phyloP scores from a whole-genome alignment of 2,329 filamentous ascomycete genomes.

The Aspergillus ustus region DNA sequence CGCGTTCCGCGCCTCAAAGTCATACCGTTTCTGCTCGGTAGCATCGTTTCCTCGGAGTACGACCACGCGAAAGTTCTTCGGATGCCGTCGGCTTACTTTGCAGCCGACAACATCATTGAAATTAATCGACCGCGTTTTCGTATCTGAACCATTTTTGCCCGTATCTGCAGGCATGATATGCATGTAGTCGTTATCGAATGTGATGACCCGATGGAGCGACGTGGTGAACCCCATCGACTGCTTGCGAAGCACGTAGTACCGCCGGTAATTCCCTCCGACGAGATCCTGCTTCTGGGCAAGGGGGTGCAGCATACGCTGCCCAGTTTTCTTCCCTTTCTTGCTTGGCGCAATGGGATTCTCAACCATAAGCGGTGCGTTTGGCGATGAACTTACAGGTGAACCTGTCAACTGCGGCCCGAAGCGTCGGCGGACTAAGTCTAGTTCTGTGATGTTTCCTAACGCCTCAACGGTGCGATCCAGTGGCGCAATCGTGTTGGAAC shows the following conservation, averaged over 20 bases:
- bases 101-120: constrained; percentile 68
- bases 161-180: constrained; percentile 64
- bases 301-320: constrained; percentile 49
- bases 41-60: constrained; percentile 66
- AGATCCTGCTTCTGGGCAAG: constrained; percentile 54
- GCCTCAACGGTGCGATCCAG: constrained; percentile 69
- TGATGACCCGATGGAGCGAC: constrained; percentile 63
- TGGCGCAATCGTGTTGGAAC: constrained; percentile 66
- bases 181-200: constrained; percentile 69
- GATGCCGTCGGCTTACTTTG: constrained; percentile 67
- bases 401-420: constrained; percentile 64
- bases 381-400: constrained; percentile 65
- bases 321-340: constrained; percentile 51
- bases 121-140: constrained; percentile 65
- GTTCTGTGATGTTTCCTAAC: constrained; percentile 61
- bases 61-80: constrained; percentile 65
- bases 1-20: constrained; percentile 65
- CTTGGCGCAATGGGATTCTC: constrained; percentile 38
- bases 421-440: constrained; percentile 65
- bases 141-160: constrained; percentile 58
- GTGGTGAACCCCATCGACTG: constrained; percentile 68
- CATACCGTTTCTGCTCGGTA: constrained; percentile 68
- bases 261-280: constrained; percentile 59
- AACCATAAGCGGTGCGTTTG: constrained; percentile 67
- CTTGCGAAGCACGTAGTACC: constrained; percentile 67